Base-by-base conservation (phyloP, 1,284 basidiomycete genomes). In the Marasmius oreades region DNA sequence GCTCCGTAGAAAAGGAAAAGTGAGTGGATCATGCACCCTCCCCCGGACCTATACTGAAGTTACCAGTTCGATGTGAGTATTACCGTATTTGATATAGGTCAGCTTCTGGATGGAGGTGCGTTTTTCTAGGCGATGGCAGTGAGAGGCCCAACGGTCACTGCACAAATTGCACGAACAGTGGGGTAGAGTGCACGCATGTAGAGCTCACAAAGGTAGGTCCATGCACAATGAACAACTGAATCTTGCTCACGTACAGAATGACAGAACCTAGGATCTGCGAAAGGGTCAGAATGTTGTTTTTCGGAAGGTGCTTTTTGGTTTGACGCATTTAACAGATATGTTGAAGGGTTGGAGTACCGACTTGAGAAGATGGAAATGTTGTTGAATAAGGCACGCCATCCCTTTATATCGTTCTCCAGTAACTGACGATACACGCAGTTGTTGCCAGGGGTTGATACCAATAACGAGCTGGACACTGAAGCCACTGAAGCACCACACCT, bases 361-460 rank as follows among this genome's bases (percentile, higher is more conserved):
- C 76, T 90, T 20, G 82, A 84, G 57, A 84, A 86, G 64, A 84
- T 91, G 80, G 88, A 92, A 70, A 76, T 71, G 48, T 71, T 92
- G 1, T 68, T 90, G 31, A 75, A 75, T 59, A 81, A 81, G 70
- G 85, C 85, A 61, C 55, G 79, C 69, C 55, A 48, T 6, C 46
- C 18, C 39, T 39, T 42, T 54, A 11, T 46, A 16, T 31, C 45
- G 5, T 28, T 54, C 5, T 50, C 5, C 16, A 39, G 5, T 51
- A 39, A 22, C 23, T 7, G 20, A 43, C 8, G 28, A 16, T 33
- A 26, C 28, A 18, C 20, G 37, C 48, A 75, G 73, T 59, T 75
- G 34, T 60, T 72, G 8, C 74, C 74, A 10, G 69, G 69, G 18
- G 60, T 72, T n/a, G 72, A 76, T 58, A 53, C 75, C 22, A 69